Evolutionary conservation across 345 rosid genomes (phyloP).

Genomic region (Dipteronia sinensis): DNA sequence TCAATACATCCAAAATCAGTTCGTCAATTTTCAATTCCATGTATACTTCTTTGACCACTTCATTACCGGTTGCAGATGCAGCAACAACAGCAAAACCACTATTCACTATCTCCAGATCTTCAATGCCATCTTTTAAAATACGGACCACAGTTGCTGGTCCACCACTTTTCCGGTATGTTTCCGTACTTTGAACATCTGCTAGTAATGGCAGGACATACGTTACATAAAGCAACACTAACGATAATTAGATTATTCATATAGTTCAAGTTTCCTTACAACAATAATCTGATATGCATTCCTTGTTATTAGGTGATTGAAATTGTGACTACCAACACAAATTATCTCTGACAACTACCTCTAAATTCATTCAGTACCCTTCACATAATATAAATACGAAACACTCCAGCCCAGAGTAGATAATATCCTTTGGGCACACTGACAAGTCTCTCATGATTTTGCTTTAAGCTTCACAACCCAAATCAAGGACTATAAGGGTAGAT

Average conservation of each 20-base stretch:
- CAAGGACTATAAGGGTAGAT: no score
- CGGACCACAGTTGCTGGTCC: constrained; percentile 62
- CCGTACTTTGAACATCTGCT: constrained; percentile 74
- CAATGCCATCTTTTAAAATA: constrained; percentile 47
- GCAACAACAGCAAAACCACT: constrained; percentile 71
- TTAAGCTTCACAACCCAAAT: no score
- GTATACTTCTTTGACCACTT: constrained; percentile 73
- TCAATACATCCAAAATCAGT: constrained; percentile 64
- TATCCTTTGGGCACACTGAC: no score
- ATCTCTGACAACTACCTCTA: not conserved
- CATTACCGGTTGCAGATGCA: constrained; percentile 80
- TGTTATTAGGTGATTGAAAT: not conserved
- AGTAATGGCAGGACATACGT: not conserved
- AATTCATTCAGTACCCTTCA: not conserved
- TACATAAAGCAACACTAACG: constrained; percentile 11
- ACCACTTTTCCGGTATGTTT: constrained; percentile 50
- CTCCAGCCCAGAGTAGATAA: no score
- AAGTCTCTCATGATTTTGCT: no score
- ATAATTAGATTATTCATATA: not conserved
- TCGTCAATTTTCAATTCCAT: constrained; percentile 85
- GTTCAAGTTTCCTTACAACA: not conserved
- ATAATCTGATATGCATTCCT: not conserved
- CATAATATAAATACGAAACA: no score
- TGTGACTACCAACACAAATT: not conserved
- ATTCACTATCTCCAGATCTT: constrained; percentile 50